Evolutionary conservation across 2,329 filamentous ascomycete genomes (phyloP), one percentile per base, ranked within the genome.

Genomic region (Fonsecaea monophora): DNA sequence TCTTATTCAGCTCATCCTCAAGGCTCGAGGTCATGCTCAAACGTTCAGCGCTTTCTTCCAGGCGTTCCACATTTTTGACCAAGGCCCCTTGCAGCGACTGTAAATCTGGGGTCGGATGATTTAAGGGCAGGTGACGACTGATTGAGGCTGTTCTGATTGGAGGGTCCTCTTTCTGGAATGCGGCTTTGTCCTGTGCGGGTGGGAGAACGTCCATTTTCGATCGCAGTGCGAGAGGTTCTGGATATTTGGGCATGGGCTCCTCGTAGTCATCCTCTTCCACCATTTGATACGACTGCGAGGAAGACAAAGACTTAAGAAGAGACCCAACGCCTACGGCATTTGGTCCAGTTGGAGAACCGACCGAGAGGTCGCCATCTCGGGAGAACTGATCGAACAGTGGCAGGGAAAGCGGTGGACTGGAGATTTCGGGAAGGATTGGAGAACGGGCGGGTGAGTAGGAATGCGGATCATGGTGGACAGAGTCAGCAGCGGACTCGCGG

Each of bases 31-130:
- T 80, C 71, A 78, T 77, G 72, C 81, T 84, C 65, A 84, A 74
- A 38, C 79, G 79, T 73, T 83, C 82, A 15, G 82, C 82, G 68
- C 78, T 82, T 68, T 78, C 76, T 70, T 84, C 82, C 70, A 84
- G 71, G 53, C 82, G 76, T 71, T 82, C 81, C 63, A 84, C 79
- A 77, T 84, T 83, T 67, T 79, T 80, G 35, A 79, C 72, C 66
- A 84, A 83, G 32, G 82, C 82, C 50, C 82, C 82, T 75, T 84
- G 82, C 64, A 83, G 69, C 38, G 82, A 80, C 68, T 84, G 82
- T 15, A 84, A 76, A 70, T 82, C 82, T 3, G 82, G 82, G 13
- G 77, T 83, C 15, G 82, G 82, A 73, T 83, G 82, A 64, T 78
- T 80, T 64, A 83, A 77, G 68, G 80, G 79, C 15, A 80, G 75